These are phyloP conservation scores for Penicillium griseofulvum DNA, from an alignment of 2,329 filamentous ascomycete genomes.

Conservation along the genomic window DNA sequence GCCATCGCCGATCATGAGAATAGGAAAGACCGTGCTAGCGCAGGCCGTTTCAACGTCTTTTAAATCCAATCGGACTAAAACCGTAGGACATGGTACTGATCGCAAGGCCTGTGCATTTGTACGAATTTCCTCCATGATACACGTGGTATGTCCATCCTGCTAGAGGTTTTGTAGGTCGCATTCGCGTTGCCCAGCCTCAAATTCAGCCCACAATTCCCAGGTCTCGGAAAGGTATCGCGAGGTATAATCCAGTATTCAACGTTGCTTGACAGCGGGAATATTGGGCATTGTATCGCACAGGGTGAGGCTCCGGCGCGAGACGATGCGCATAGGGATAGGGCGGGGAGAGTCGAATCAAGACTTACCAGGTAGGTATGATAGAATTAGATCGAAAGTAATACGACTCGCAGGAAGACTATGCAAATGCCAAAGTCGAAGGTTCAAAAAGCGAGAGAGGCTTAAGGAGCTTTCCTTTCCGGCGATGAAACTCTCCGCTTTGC, in stretches of 20 bases:
- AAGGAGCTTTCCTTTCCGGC: conserved; percentile 31
- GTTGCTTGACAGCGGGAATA: not conserved
- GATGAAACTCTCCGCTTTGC: conserved; percentile 27
- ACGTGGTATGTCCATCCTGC: not conserved
- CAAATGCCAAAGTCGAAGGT: conserved; percentile 15
- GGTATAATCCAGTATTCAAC: not conserved
- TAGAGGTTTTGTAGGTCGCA: conserved; percentile 7
- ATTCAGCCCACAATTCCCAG: conserved; percentile 1
- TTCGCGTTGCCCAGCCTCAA: conserved; percentile 4
- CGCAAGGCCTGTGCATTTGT: not conserved
- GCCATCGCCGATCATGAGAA: not conserved
- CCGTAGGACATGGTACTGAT: not conserved
- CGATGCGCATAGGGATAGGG: conserved; percentile 20
- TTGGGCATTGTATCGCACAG: conserved; percentile 1
- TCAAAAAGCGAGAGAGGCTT: conserved; percentile 25
- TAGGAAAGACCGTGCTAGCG: not conserved
- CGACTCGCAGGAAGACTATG: conserved; percentile 13
- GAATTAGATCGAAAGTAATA: not conserved
- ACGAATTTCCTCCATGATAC: not conserved
- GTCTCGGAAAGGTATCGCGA: not conserved
- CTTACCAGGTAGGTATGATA: conserved; percentile 17
- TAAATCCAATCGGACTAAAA: not conserved
- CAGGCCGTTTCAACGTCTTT: conserved; percentile 1
- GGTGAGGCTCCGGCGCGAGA: conserved; percentile 12
- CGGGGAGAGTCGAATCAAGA: conserved; percentile 12